Evolutionary conservation across 176 grass and related monocot species (phyloP), one percentile per base, ranked within the genome.

Genomic region (Rhynchospora pubera): DNA sequence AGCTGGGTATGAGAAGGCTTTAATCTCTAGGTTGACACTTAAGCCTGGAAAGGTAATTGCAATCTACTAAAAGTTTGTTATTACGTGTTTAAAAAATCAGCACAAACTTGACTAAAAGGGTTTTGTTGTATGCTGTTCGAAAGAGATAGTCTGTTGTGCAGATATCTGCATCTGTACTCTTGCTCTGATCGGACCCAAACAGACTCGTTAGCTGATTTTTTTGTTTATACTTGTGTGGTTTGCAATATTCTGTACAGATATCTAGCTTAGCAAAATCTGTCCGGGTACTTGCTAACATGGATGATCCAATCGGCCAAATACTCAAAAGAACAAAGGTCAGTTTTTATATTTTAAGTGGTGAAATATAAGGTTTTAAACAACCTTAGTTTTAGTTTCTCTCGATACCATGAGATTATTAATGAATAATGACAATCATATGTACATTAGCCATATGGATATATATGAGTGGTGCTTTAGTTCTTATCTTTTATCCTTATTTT

Each of bases 231-330:
- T 65, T 26, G 22, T 64, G 59, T 73, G 44, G 47, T 65, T 51
- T 81, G 77, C 18, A 24, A 63, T 11, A 64, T 46, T 55, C 66
- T 85, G 65, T 87, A 53, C 75, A 99, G 96, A 99, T 99, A 91
- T 82, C 89, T 75, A 88, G 85, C 84, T 90, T 99, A 8, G 92
- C 91, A 9, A 99, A 99, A 83, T 95, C 92, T 0, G 87, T 99
- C 4, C 86, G 91, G 51, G 87, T 89, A 60, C 92, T 99, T 88
- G 96, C 96, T 63, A 76, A 91, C 45, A 95, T 95, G 96, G 96
- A 93, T 12, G 92, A 99, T 26, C 96, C 96, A 43, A 99, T 99
- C n/a, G 87, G 85, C 34, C 89, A 93, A 53, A 88, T 90, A 81
- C 70, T 95, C 1, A 90, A 93, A 87, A 90, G 83, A 83, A 95